phyloP scores from a whole-genome alignment of 2,329 filamentous ascomycete species.

The Pseudogymnoascus sp. region DNA sequence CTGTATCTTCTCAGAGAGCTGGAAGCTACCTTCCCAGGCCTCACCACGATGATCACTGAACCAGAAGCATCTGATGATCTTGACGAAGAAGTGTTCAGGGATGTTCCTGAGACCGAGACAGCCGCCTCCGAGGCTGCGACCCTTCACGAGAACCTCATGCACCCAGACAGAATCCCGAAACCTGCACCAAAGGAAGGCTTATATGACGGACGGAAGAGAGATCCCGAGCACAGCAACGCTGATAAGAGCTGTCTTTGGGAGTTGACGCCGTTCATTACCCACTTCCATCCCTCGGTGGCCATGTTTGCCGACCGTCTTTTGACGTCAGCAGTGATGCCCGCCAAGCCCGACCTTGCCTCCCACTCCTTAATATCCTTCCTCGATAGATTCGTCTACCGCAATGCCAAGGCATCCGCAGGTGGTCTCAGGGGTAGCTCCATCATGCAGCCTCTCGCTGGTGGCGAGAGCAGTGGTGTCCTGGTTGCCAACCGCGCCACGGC shows the following conservation, averaged over 20 bases:
- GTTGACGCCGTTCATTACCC: conserved; percentile 62
- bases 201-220: conserved; percentile 86
- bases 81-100: conserved; percentile 45
- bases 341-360: conserved; percentile 82
- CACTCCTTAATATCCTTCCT: conserved; percentile 93
- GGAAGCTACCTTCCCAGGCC: conserved; percentile 67
- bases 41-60: conserved; percentile 70
- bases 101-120: conserved; percentile 48
- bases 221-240: conserved; percentile 89
- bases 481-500: conserved; percentile 38
- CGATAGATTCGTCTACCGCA: conserved; percentile 97
- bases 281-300: conserved; percentile 90
- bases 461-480: conserved; percentile 51
- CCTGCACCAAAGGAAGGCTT: conserved; percentile 24
- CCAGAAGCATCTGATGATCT: conserved; percentile 72
- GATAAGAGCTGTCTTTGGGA: conserved; percentile 93
- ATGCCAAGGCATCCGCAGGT: conserved; percentile 63
- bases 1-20: conserved; percentile 82
- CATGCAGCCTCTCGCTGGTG: conserved; percentile 83
- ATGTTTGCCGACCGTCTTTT: conserved; percentile 71
- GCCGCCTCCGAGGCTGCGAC: conserved; percentile 26
- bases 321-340: conserved; percentile 59
- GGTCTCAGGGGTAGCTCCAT: conserved; percentile 73
- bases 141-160: conserved; percentile 15
- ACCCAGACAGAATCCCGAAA: conserved; percentile 10